Percentiles rank a stretch among this genome's conserved stretches.
These are phyloP conservation scores for Blastobotrys ciferrii DNA, from an alignment of 1,139 yeast genomes.

Conservation along the genomic window DNA sequence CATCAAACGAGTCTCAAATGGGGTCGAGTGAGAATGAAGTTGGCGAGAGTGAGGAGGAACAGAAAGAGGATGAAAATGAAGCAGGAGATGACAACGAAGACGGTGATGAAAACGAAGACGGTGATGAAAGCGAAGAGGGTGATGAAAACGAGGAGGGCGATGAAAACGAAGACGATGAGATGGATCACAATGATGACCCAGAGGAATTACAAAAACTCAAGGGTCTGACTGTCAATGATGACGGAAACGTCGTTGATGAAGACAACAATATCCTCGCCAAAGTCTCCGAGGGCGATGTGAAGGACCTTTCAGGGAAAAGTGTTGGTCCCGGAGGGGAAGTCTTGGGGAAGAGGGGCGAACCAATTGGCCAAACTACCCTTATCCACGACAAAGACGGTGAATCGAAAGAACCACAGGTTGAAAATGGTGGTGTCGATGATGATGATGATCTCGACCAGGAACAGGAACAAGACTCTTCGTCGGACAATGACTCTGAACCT, in stretches of 20 bases:
- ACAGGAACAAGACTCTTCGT: neutral
- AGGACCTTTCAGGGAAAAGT: constrained; percentile 21
- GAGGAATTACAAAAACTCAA: constrained; percentile 17
- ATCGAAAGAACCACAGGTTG: neutral
- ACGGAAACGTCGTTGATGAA: constrained; percentile 8
- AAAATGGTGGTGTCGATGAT: neutral
- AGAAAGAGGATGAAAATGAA: constrained; percentile 27
- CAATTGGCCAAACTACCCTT: neutral
- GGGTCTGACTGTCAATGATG: constrained; percentile 23
- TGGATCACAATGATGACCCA: constrained; percentile 5
- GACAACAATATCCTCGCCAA: constrained; percentile 2
- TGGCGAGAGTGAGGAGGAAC: constrained; percentile 28
- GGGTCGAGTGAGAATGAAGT: constrained; percentile 36
- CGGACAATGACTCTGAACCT: constrained; percentile 1
- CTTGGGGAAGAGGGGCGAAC: neutral
- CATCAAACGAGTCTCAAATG: constrained; percentile 19
- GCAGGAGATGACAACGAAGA: constrained; percentile 32
- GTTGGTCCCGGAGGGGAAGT: neutral
- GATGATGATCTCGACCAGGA: neutral
- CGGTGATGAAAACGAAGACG: constrained; percentile 30
- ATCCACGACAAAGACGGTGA: neutral
- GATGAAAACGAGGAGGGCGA: constrained; percentile 20
- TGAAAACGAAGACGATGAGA: neutral
- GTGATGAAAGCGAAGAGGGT: constrained; percentile 27
- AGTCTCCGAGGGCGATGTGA: constrained; percentile 11